Evolutionary conservation across 139 green algal species (phyloP).

Genomic region (Coelastrella sp.): DNA sequence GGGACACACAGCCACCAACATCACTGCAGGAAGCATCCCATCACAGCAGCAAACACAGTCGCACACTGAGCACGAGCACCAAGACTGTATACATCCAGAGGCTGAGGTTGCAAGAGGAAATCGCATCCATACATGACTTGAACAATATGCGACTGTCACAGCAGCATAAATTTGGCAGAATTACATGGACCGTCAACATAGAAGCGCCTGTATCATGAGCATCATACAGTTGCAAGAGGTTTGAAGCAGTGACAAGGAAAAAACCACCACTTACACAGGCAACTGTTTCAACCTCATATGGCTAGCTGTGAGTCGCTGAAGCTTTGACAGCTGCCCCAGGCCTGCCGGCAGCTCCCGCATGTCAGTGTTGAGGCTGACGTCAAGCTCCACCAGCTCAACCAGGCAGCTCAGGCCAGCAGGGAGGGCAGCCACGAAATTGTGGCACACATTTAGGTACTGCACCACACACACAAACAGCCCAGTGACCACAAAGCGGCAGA

Average conservation of each 20-base stretch:
- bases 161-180: too few relatives aligned
- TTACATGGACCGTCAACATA: too few relatives aligned
- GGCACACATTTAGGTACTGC: conserved; percentile 40
- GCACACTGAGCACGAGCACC: not conserved
- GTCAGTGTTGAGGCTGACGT: conserved; percentile 47
- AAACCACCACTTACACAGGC: not conserved
- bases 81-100: not conserved
- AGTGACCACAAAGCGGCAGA: not conserved
- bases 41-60: not conserved
- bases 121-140: too few relatives aligned
- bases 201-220: too few relatives aligned
- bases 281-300: conserved; percentile 50
- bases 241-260: too few relatives aligned
- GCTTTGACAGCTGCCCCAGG: conserved; percentile 25
- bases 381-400: conserved; percentile 24
- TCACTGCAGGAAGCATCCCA: conserved; percentile 5
- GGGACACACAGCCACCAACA: conserved; percentile 10
- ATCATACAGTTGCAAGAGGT: too few relatives aligned
- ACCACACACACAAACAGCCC: not conserved
- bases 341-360: conserved; percentile 45
- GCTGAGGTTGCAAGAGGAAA: not conserved
- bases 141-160: too few relatives aligned
- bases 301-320: conserved; percentile 18
- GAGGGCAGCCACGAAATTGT: conserved; percentile 42
- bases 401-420: conserved; percentile 22